Percentiles rank a stretch among this genome's conserved stretches.
Conservation (phyloP, 352 stramenopile species). For the Globisporangium iwayamae region DNA sequence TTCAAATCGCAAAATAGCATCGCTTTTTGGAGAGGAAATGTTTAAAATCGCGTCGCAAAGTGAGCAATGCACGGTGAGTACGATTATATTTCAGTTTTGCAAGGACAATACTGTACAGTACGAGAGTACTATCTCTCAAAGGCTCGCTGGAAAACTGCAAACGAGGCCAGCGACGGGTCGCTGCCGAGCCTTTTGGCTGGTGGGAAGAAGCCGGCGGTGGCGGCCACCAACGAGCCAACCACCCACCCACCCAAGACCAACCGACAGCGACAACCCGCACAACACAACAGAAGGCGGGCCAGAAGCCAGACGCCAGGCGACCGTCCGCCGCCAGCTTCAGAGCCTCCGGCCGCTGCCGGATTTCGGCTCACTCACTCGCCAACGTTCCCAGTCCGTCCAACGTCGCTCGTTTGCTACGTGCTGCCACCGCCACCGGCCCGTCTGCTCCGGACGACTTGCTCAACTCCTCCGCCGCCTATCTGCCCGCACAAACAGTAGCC, state of each 20-base stretch:
- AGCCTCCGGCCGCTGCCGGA: not conserved
- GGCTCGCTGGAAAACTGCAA: not conserved
- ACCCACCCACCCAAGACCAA: not conserved
- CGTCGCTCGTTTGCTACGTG: too few species aligned
- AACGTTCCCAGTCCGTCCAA: not conserved
- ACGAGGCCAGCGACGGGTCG: too few species aligned
- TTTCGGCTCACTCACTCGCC: not conserved
- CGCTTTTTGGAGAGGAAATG: too few species aligned
- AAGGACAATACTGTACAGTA: too few species aligned
- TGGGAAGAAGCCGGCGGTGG: constrained; percentile 1
- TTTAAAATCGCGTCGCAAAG: not conserved
- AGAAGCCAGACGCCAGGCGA: not conserved
- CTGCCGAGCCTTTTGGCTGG: not conserved
- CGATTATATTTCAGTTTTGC: not conserved
- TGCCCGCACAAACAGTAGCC: not conserved
- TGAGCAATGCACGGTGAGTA: not conserved
- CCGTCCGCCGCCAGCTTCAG: not conserved
- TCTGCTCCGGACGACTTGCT: not conserved
- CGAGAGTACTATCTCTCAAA: too few species aligned
- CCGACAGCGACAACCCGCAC: not conserved
- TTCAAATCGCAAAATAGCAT: not conserved
- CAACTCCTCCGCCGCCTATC: constrained; percentile 1
- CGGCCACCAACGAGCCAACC: not conserved
- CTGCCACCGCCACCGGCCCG: not conserved
- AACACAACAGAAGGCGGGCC: not conserved